Evolutionary conservation across 257 asterid species (phyloP), one percentile per base, ranked within the genome.

Genomic region (Salvia miltiorrhiza): DNA sequence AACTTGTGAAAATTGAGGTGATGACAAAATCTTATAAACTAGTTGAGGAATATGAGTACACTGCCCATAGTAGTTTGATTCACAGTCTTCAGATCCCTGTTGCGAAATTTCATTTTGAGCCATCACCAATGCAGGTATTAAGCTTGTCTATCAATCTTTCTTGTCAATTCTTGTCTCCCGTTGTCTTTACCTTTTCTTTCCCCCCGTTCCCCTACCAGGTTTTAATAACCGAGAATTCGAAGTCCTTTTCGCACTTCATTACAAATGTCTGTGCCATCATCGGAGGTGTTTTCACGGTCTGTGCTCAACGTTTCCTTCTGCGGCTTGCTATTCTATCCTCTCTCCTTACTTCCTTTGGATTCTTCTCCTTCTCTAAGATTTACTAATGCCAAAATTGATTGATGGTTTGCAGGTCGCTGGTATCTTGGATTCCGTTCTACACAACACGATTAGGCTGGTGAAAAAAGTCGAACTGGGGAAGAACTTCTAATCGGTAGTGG

Each of bases 1-100:
- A 94, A 83, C 92, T 88, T 26, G 97, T 89, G 76, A 94, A 94
- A 78, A 86, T 88, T 47, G 99, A 94, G 83, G 98, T 87, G 88
- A 82, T 83, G 91, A 87, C 97, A 44, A 78, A 86, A 77, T 85
- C 95, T 48, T 80, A 87, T 75, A 91, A 86, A 82, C 70, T 89
- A 79, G 87, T 87, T 20, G 99, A 94, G 80, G 97, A 91, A 79
- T 80, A 91, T 4, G 99, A 87, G 73, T 94, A 94, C 80, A 91
- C 98, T 45, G 97, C 98, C 1, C 99, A 94, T 75, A 89, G 96
- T 78, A 94, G 99, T 79, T 80, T 94, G 86, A 77, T 78, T 63
- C 96, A 85, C 83, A 92, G 95, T 78, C 68, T 79, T 33, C 63
- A 86, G 73, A 82, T 94, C 76, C 99, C 98, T 6, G 97, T 76